Percentiles rank a stretch among this genome's conserved stretches.
These are phyloP conservation scores for Ganoderma meredithae DNA, from an alignment of 1,284 basidiomycete species.

Conservation along the genomic window DNA sequence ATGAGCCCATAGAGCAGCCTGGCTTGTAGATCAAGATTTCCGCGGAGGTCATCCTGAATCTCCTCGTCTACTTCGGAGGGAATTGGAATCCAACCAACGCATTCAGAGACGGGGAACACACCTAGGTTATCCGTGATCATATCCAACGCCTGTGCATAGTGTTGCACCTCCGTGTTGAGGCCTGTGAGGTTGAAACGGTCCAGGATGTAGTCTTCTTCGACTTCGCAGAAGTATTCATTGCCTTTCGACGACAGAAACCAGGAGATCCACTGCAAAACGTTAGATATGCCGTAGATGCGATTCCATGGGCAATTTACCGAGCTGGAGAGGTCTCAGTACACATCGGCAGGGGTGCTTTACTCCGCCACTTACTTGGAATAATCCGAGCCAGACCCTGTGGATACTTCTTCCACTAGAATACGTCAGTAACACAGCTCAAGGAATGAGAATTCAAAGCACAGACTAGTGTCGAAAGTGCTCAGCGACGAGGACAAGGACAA, in stretches of 20 bases:
- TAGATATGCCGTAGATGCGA: background rate
- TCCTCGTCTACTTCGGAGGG: constrained; percentile 65
- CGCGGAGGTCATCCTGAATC: constrained; percentile 79
- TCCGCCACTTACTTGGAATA: constrained; percentile 77
- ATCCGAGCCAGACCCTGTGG: constrained; percentile 88
- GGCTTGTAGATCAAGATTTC: constrained; percentile 90
- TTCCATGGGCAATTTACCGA: constrained; percentile 42
- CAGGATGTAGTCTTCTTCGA: constrained; percentile 98
- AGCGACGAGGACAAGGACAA: constrained; percentile 1
- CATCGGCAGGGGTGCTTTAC: constrained; percentile 21
- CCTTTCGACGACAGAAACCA: constrained; percentile 99
- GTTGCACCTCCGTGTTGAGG: constrained; percentile 94
- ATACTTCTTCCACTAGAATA: constrained; percentile 79
- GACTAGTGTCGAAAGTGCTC: constrained; percentile 4
- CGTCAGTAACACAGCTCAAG: background rate
- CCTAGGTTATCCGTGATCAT: constrained; percentile 94
- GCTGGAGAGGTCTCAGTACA: constrained; percentile 35
- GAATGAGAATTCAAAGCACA: background rate
- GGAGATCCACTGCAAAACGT: constrained; percentile 82
- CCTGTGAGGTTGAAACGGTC: constrained; percentile 99
- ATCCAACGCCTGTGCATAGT: constrained; percentile 94
- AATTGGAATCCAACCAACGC: background rate
- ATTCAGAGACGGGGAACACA: constrained; percentile 45
- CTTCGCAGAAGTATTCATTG: constrained; percentile 99
- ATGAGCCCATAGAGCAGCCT: constrained; percentile 94